Conservation (phyloP, 2,329 filamentous ascomycete species). For the Cytospora piceicola region DNA sequence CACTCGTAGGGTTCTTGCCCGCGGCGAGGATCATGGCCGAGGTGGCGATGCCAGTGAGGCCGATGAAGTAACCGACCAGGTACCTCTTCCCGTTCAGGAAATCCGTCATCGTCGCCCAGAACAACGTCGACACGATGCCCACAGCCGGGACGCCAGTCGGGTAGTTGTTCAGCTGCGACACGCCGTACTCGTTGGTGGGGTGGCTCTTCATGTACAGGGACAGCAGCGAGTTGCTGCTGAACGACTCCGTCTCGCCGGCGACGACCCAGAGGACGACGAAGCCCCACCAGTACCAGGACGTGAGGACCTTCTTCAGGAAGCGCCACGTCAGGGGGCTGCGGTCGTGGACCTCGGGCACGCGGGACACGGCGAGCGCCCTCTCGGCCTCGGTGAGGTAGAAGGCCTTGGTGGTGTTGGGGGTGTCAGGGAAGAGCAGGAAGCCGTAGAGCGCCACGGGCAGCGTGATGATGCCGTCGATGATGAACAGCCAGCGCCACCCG, state of each 20-base stretch:
- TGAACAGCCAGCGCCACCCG: slow-evolving; percentile 61
- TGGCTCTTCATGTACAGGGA: slow-evolving; percentile 55
- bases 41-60: slow-evolving; percentile 64
- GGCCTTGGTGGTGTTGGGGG: slow-evolving; percentile 53
- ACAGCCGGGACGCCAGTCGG: slow-evolving; percentile 60
- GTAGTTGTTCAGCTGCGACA: slow-evolving; percentile 59
- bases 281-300: slow-evolving; percentile 67
- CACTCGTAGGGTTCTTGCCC: slow-evolving; percentile 45
- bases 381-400: slow-evolving; percentile 50
- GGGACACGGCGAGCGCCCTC: slow-evolving; percentile 42
- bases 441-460: slow-evolving; percentile 60
- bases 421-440: slow-evolving; percentile 57
- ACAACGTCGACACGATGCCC: slow-evolving; percentile 64
- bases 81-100: slow-evolving; percentile 65
- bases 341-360: slow-evolving; percentile 45
- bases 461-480: slow-evolving; percentile 59
- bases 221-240: slow-evolving; percentile 65
- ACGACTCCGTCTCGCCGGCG: slow-evolving; percentile 72
- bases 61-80: slow-evolving; percentile 69
- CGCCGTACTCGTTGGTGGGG: slow-evolving; percentile 47
- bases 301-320: slow-evolving; percentile 60
- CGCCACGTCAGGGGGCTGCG: slow-evolving; percentile 49
- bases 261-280: slow-evolving; percentile 71
- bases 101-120: slow-evolving; percentile 72
- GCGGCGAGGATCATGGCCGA: slow-evolving; percentile 64